phyloP scores from a whole-genome alignment of 257 asterid genomes.

The Verbena officinalis region DNA sequence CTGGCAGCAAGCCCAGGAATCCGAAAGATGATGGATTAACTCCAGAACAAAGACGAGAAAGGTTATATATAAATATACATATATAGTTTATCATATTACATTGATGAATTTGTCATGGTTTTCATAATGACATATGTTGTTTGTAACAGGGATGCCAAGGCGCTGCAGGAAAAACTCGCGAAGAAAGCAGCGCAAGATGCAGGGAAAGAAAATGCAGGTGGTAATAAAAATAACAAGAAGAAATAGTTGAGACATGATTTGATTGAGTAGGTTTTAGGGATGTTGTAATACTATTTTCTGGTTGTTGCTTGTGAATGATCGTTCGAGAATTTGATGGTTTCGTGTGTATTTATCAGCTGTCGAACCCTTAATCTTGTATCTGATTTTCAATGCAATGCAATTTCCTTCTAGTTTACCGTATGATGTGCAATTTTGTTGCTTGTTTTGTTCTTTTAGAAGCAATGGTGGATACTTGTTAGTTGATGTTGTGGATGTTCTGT shows the following conservation, averaged over 20 bases:
- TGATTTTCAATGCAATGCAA: slow-evolving; percentile 33
- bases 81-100: neutral
- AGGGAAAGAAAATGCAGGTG: slow-evolving; percentile 3
- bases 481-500: neutral
- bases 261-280: neutral
- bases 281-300: slow-evolving; percentile 24
- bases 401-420: slow-evolving; percentile 1
- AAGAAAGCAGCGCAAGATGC: slow-evolving; percentile 61
- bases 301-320: slow-evolving; percentile 14
- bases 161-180: slow-evolving; percentile 72
- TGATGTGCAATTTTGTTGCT: neutral
- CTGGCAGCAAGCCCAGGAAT: slow-evolving; percentile 46
- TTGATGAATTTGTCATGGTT: neutral
- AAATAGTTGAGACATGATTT: slow-evolving; percentile 23
- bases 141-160: slow-evolving; percentile 72
- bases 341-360: slow-evolving; percentile 25
- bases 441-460: neutral
- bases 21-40: slow-evolving; percentile 67
- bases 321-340: slow-evolving; percentile 24
- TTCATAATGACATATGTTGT: neutral
- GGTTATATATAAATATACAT: slow-evolving; percentile 35
- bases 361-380: slow-evolving; percentile 27
- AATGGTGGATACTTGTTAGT: no score
- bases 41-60: slow-evolving; percentile 85
- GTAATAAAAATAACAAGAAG: slow-evolving; percentile 32